Evolutionary conservation across 768 basidiomycete genomes (phyloP).

Genomic region (Daedalea quercina): DNA sequence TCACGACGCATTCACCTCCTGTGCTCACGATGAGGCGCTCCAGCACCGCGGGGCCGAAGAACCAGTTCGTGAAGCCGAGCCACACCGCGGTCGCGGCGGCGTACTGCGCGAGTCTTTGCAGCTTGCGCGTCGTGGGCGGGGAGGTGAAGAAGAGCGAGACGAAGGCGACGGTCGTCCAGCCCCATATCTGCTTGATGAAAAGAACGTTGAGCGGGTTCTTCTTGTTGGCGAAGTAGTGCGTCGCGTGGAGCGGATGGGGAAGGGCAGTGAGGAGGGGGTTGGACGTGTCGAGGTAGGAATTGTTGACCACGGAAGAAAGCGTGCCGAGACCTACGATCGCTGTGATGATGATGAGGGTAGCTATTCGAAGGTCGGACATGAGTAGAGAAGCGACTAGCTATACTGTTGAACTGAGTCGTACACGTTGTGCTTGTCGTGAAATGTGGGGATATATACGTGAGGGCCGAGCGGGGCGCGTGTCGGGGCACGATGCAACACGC

Average conservation of each 20-base stretch:
- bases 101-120: slow-evolving; percentile 46
- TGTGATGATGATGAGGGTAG: slow-evolving; percentile 35
- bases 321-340: slow-evolving; percentile 54
- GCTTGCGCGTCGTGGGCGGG: slow-evolving; percentile 36
- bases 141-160: slow-evolving; percentile 51
- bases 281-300: slow-evolving; percentile 82
- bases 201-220: slow-evolving; percentile 73
- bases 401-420: background rate
- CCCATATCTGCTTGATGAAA: slow-evolving; percentile 92
- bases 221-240: slow-evolving; percentile 77
- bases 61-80: slow-evolving; percentile 77
- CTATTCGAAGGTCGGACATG: slow-evolving; percentile 12
- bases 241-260: slow-evolving; percentile 55
- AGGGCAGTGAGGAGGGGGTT: slow-evolving; percentile 62
- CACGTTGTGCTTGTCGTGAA: too few species aligned
- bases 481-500: too few species aligned
- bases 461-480: background rate
- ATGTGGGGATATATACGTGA: too few species aligned
- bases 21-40: slow-evolving; percentile 58
- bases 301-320: slow-evolving; percentile 51
- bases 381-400: background rate
- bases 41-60: slow-evolving; percentile 78
- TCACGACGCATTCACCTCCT: slow-evolving; percentile 73
- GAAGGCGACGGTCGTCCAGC: slow-evolving; percentile 75
- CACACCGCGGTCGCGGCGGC: slow-evolving; percentile 55